phyloP scores from a whole-genome alignment of 805 yeast species.

The Saturnispora kantuleensis region DNA sequence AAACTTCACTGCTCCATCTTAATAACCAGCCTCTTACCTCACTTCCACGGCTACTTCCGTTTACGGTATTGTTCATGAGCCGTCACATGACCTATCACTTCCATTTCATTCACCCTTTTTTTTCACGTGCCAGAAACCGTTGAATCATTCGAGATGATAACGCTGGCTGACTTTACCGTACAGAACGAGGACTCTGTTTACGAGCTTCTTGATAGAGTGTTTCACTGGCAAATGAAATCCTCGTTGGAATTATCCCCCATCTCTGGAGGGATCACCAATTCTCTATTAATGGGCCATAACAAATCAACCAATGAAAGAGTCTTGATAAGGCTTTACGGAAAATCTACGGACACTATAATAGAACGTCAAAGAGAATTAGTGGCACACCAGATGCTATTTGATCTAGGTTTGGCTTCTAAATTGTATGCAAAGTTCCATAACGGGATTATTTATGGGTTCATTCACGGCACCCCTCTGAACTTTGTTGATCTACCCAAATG shows the following conservation, averaged over 20 bases:
- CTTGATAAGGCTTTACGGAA: conserved; percentile 63
- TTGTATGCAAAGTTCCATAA: conserved; percentile 59
- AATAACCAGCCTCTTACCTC: neutral
- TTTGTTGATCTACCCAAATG: conserved; percentile 36
- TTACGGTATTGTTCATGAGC: neutral
- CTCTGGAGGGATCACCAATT: conserved; percentile 58
- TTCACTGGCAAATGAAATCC: conserved; percentile 15
- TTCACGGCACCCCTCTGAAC: conserved; percentile 52
- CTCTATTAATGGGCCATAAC: conserved; percentile 37
- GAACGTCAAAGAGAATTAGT: conserved; percentile 69
- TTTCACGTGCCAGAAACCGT: neutral
- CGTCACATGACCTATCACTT: no score
- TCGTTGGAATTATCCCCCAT: conserved; percentile 33
- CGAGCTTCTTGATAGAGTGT: neutral
- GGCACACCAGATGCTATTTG: conserved; percentile 53
- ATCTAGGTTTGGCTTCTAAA: conserved; percentile 56
- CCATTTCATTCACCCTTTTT: neutral
- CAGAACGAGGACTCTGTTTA: neutral
- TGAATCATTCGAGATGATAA: neutral
- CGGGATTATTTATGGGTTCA: conserved; percentile 63
- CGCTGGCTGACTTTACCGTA: neutral
- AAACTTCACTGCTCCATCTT: neutral
- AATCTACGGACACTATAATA: conserved; percentile 61
- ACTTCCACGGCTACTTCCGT: neutral
- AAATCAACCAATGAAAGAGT: conserved; percentile 29